These are phyloP conservation scores for Ustilago vetiveriae DNA, from an alignment of 1,284 basidiomycete genomes.

Conservation along the genomic window DNA sequence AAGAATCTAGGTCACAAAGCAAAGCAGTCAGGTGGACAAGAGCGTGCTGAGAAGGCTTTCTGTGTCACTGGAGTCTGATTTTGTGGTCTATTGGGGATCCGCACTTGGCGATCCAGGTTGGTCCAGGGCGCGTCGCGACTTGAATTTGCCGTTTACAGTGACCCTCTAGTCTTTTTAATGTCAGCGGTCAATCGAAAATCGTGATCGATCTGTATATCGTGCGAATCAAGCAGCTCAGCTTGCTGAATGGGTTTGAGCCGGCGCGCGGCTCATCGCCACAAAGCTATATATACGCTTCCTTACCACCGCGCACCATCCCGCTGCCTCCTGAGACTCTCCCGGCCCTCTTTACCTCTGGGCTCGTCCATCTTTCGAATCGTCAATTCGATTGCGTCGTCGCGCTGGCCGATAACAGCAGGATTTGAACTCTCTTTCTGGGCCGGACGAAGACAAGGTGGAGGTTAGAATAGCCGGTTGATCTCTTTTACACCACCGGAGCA, in stretches of 20 bases:
- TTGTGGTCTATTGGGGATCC: no score
- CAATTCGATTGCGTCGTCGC: slow-evolving; percentile 7
- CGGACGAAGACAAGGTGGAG: background rate
- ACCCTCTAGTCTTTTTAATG: slow-evolving; percentile 21
- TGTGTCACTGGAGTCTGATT: no score
- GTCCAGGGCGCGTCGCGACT: slow-evolving; percentile 38
- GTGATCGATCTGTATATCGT: slow-evolving; percentile 24
- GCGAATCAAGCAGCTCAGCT: slow-evolving; percentile 24
- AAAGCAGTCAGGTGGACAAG: background rate
- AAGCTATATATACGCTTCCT: slow-evolving; percentile 28
- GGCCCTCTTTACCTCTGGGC: slow-evolving; percentile 16
- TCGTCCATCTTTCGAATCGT: slow-evolving; percentile 8
- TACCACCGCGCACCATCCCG: slow-evolving; percentile 11
- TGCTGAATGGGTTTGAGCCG: background rate
- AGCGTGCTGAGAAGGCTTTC: no score
- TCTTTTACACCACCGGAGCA: background rate
- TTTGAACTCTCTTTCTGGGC: background rate
- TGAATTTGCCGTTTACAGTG: slow-evolving; percentile 4
- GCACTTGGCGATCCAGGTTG: no score
- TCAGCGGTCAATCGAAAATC: no score
- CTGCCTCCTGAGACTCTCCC: slow-evolving; percentile 5
- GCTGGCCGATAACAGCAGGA: background rate
- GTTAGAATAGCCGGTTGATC: background rate
- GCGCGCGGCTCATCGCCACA: slow-evolving; percentile 30
- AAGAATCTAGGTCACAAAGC: no score